Conservation (phyloP, 129 eudicot genomes). For the Solidago caesia region DNA sequence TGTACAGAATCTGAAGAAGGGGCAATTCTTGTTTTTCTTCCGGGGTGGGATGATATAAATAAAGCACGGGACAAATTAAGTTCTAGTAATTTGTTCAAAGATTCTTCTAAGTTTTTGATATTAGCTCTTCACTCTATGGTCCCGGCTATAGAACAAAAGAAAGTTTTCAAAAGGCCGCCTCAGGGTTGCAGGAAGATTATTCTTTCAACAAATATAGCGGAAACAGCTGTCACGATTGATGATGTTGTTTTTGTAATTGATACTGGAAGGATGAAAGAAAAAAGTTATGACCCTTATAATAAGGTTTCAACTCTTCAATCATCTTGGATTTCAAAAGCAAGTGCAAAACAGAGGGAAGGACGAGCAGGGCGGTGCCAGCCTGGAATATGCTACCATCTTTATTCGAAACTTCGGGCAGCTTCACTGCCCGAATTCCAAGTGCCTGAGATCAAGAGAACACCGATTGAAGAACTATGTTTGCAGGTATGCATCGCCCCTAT, state of each 20-base stretch:
- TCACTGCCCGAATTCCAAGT: slow-evolving; percentile 84
- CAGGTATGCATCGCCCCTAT: slow-evolving; percentile 54
- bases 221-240: slow-evolving; percentile 91
- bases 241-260: slow-evolving; percentile 97
- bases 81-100: slow-evolving; percentile 50
- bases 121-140: slow-evolving; percentile 87
- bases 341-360: slow-evolving; percentile 95
- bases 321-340: slow-evolving; percentile 92
- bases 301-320: slow-evolving; percentile 94
- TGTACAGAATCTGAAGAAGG: slow-evolving; percentile 74
- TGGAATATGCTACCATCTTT: slow-evolving; percentile 91
- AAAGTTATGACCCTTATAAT: slow-evolving; percentile 85
- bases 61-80: slow-evolving; percentile 64
- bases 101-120: slow-evolving; percentile 61
- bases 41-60: slow-evolving; percentile 98
- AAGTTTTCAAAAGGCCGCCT: slow-evolving; percentile 71
- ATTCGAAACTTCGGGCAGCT: slow-evolving; percentile 77
- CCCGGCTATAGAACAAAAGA: slow-evolving; percentile 82
- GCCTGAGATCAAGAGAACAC: slow-evolving; percentile 91
- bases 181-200: slow-evolving; percentile 84
- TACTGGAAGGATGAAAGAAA: slow-evolving; percentile 94
- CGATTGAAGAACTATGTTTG: slow-evolving; percentile 92
- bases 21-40: slow-evolving; percentile 85
- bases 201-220: slow-evolving; percentile 95
- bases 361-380: slow-evolving; percentile 98